A percentile compares a stretch with the other conserved stretches of the same genome.
Conservation (phyloP, 345 rosid species). For the Eucalyptus viminalis region DNA sequence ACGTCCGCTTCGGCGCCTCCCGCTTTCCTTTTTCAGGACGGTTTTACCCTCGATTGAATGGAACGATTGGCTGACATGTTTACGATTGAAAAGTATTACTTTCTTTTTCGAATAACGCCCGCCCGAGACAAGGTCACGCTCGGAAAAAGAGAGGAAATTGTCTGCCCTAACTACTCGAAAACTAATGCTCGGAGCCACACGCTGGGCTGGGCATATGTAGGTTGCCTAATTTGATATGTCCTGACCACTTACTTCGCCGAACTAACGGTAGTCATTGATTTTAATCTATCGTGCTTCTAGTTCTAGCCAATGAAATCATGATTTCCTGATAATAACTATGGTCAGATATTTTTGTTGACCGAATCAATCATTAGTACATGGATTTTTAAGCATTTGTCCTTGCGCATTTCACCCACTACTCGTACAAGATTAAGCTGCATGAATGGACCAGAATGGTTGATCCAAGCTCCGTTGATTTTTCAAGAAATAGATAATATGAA, state of each 20-base stretch:
- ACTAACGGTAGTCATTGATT: background rate
- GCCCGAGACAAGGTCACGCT: fast-evolving
- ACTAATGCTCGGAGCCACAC: background rate
- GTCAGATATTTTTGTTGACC: background rate
- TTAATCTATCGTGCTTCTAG: fast-evolving
- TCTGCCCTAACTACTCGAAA: background rate
- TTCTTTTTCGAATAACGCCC: background rate
- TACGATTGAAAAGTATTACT: background rate
- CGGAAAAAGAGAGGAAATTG: background rate
- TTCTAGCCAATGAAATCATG: background rate
- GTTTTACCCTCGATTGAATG: background rate
- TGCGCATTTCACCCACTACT: background rate
- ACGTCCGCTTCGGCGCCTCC: background rate
- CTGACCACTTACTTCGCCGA: background rate
- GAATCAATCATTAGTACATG: too few relatives aligned
- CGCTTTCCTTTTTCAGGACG: background rate
- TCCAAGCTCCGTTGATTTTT: background rate
- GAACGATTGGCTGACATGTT: background rate
- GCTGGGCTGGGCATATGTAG: background rate
- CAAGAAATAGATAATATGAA: fast-evolving
- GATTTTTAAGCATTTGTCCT: background rate
- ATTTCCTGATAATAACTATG: background rate
- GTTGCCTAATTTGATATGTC: background rate
- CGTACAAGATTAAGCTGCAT: background rate
- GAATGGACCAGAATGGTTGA: background rate